Base-by-base conservation (phyloP, 306 rosid genomes). In the Sophora flavescens region DNA sequence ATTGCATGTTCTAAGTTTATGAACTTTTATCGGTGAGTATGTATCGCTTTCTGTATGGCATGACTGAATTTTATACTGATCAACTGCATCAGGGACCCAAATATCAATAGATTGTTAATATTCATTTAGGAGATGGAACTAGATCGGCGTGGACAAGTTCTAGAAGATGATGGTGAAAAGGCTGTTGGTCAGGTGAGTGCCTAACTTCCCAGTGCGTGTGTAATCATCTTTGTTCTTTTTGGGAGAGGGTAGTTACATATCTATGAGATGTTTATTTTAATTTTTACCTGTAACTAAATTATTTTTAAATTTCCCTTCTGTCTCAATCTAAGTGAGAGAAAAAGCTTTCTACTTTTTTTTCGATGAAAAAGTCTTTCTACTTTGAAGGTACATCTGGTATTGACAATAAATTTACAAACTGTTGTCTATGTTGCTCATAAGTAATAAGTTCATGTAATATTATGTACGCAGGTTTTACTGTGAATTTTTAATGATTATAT, bases 371-470 rank as follows among this genome's bases (percentile, higher is more conserved):
- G 17, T 16, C 13, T 57, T 50, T 62, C 28, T 62, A 1, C 68
- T 96, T 96, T 68, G 99, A 96, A 83, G 99, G 98, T 57, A 96
- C 98, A 33, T 96, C 99, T 77, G 99, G 99, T 84, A 96, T 96
- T 73, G 99, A 96, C 91, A 96, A 96, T 83, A 96, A 92, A 73
- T 96, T 85, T 75, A 96, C 99, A 12, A 92, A 54, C 26, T 56
- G 5, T 82, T 35, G 8, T 66, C 9, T 14, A 5, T 10, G 63
- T 70, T 16, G 9, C 36, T 48, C 16, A 62, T 14, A 22, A 22
- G 22, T 22, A 22, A 22, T 1, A 76, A 17, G 48, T 47, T 35
- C 44, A 41, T 35, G 66, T 68, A n/a, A 74, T 56, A 15, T 33
- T 38, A n/a, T 53, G n/a, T 17, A 16, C 33, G 71, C 56, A 38